These are phyloP conservation scores for Cyathus striatus DNA, from an alignment of 768 basidiomycete genomes.

Conservation along the genomic window DNA sequence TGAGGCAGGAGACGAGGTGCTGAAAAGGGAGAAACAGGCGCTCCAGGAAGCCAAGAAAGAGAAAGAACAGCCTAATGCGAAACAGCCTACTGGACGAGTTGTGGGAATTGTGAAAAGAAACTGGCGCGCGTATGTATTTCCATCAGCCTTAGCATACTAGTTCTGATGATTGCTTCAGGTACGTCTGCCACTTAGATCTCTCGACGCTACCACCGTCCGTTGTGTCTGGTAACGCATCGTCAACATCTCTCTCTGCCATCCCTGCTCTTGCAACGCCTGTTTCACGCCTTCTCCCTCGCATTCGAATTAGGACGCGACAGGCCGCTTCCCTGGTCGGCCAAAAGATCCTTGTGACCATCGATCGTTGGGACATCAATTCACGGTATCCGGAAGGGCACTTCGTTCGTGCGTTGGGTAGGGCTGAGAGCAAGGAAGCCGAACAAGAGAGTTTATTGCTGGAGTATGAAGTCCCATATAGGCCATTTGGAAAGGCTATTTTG, in stretches of 20 bases:
- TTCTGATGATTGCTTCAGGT: constrained; percentile 34
- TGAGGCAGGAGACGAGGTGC: constrained; percentile 33
- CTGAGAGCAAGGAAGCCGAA: constrained; percentile 93
- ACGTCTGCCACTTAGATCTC: constrained; percentile 93
- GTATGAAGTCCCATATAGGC: constrained; percentile 92
- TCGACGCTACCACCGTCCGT: constrained; percentile 85
- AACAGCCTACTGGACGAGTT: constrained; percentile 87
- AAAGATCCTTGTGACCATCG: constrained; percentile 94
- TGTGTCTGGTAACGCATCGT: too few species aligned
- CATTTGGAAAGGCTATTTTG: constrained; percentile 93
- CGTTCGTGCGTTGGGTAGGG: constrained; percentile 85
- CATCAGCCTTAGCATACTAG: constrained; percentile 1
- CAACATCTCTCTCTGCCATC: constrained; percentile 80
- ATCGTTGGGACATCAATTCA: constrained; percentile 83
- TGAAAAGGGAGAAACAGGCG: constrained; percentile 35
- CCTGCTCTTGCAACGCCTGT: constrained; percentile 94
- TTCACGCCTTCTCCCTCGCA: constrained; percentile 86
- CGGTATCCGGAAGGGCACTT: constrained; percentile 97
- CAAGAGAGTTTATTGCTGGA: constrained; percentile 91
- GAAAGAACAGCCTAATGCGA: constrained; percentile 44
- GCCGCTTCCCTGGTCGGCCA: constrained; percentile 84
- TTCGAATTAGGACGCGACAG: constrained; percentile 92
- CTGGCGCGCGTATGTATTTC: constrained; percentile 76
- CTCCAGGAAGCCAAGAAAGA: constrained; percentile 29
- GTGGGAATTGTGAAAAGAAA: constrained; percentile 93